Conservation (phyloP, 331 rosid species). For the Acacia pycnantha region DNA sequence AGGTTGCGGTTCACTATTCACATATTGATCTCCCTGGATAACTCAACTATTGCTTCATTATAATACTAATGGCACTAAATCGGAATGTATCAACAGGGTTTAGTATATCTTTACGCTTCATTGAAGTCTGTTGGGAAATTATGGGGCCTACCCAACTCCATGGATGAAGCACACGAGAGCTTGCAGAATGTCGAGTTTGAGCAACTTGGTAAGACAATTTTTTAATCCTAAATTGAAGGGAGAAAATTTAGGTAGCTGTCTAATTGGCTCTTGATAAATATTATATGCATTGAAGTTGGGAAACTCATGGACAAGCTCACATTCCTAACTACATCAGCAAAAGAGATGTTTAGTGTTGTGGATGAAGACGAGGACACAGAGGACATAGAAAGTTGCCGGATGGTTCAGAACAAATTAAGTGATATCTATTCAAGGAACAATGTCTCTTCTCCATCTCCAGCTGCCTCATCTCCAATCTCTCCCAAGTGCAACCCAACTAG, state of each 20-base stretch:
- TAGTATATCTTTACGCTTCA: slow-evolving; percentile 28
- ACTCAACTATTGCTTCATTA: neutral
- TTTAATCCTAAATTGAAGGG: neutral
- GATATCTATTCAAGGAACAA: slow-evolving; percentile 20
- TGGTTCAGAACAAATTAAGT: slow-evolving; percentile 1
- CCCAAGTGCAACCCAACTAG: neutral
- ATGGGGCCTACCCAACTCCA: slow-evolving; percentile 32
- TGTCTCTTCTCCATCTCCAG: slow-evolving; percentile 20
- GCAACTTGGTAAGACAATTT: slow-evolving; percentile 27
- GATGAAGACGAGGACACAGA: slow-evolving; percentile 32
- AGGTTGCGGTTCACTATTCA: slow-evolving; percentile 26
- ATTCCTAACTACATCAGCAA: slow-evolving; percentile 25
- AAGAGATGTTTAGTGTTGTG: slow-evolving; percentile 28
- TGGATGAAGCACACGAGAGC: slow-evolving; percentile 14
- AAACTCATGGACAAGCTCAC: neutral
- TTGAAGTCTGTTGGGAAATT: slow-evolving; percentile 28
- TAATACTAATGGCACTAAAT: neutral
- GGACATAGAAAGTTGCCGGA: neutral
- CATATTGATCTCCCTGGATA: neutral
- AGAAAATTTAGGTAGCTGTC: neutral
- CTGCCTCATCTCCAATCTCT: slow-evolving; percentile 20
- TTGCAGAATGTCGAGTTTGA: slow-evolving; percentile 20
- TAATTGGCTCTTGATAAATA: neutral
- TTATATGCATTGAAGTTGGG: neutral
- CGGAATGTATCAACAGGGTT: slow-evolving; percentile 13